A percentile compares a stretch with the other conserved stretches of the same genome.
These are phyloP conservation scores for Baorangia bicolor DNA, from an alignment of 768 basidiomycete species.

Conservation along the genomic window DNA sequence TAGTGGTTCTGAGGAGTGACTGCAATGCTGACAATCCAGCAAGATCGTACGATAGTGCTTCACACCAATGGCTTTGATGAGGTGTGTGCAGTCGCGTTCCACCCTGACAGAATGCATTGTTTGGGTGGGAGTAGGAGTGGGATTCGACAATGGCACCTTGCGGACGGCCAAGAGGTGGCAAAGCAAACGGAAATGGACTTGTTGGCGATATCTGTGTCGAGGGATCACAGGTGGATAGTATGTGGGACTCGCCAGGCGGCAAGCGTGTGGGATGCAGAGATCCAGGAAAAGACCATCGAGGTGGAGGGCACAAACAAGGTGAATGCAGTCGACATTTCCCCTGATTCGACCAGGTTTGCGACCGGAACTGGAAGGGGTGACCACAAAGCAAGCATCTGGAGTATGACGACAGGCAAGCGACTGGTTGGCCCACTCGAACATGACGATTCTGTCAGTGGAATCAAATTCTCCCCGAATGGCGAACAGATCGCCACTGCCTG, in stretches of 20 bases:
- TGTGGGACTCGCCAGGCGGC: not conserved
- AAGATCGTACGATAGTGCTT: not conserved
- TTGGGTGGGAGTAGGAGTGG: not conserved
- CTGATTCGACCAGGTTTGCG: conserved; percentile 1
- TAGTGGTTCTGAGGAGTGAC: not conserved
- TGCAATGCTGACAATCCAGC: not conserved
- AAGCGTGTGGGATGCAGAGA: not conserved
- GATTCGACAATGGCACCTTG: not conserved
- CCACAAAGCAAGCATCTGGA: not conserved
- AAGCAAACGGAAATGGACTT: not conserved
- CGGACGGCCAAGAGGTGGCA: not conserved
- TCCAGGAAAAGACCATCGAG: not conserved
- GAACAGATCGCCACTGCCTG: not conserved
- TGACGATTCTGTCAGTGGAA: not conserved
- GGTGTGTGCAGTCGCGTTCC: not conserved
- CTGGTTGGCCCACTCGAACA: conserved; percentile 1
- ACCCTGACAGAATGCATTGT: not conserved
- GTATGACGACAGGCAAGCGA: not conserved
- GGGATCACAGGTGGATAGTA: not conserved
- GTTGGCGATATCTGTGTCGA: not conserved
- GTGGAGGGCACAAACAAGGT: not conserved
- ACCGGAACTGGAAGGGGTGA: not conserved
- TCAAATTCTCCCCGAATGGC: conserved; percentile 2
- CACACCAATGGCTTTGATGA: not conserved
- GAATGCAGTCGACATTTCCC: not conserved